phyloP scores from a whole-genome alignment of 1,284 basidiomycete genomes.

The Laetiporus sulphureus region DNA sequence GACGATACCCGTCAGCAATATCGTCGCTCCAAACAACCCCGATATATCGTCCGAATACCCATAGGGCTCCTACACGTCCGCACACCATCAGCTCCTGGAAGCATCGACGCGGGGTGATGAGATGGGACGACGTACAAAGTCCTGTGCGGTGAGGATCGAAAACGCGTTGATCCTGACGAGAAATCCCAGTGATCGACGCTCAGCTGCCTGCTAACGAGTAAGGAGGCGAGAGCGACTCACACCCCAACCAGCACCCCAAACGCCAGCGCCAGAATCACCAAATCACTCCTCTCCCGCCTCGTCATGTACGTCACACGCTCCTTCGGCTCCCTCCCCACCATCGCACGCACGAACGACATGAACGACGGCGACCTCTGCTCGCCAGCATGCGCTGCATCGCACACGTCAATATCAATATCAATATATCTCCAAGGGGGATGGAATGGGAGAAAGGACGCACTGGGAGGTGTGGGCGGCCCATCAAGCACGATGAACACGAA shows the following conservation, averaged over 20 bases:
- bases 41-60: slow-evolving; percentile 61
- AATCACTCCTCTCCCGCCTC: slow-evolving; percentile 59
- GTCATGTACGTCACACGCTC: slow-evolving; percentile 48
- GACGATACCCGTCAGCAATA: slow-evolving; percentile 64
- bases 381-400: slow-evolving; percentile 53
- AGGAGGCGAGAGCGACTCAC: slow-evolving; percentile 31
- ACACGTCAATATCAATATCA: background rate
- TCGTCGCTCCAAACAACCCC: slow-evolving; percentile 62
- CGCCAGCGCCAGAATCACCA: slow-evolving; percentile 45
- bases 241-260: slow-evolving; percentile 63
- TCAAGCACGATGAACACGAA: slow-evolving; percentile 48
- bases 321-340: slow-evolving; percentile 39
- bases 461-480: slow-evolving; percentile 68
- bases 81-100: background rate
- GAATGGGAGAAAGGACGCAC: slow-evolving; percentile 33
- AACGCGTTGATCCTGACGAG: slow-evolving; percentile 37
- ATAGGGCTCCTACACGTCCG: slow-evolving; percentile 56
- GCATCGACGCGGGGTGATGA: background rate
- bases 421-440: background rate
- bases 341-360: slow-evolving; percentile 46
- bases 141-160: slow-evolving; percentile 57
- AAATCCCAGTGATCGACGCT: background rate
- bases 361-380: slow-evolving; percentile 50
- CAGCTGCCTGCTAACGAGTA: background rate
- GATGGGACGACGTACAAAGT: slow-evolving; percentile 42